Evolutionary conservation across 176 grass and related monocot genomes (phyloP).

Genomic region (Thinopyrum elongatum): DNA sequence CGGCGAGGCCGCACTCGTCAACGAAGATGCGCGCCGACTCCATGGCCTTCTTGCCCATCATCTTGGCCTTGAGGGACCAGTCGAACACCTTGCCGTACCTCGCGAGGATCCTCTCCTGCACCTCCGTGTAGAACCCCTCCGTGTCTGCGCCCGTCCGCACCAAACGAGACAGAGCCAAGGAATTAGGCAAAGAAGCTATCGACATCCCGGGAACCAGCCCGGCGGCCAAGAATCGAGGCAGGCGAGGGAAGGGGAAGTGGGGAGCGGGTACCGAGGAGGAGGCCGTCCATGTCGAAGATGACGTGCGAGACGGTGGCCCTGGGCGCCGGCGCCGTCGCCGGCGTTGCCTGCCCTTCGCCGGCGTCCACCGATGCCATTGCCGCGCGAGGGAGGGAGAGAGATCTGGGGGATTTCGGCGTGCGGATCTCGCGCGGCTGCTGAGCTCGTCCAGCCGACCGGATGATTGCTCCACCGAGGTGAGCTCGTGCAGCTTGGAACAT

Average conservation of each 20-base stretch:
- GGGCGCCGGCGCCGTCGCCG: background rate
- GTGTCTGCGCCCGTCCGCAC: conserved; percentile 49
- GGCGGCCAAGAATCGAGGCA: background rate
- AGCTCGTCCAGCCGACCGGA: background rate
- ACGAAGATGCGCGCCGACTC: conserved; percentile 86
- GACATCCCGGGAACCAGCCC: background rate
- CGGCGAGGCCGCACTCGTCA: conserved; percentile 59
- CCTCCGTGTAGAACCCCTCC: conserved; percentile 90
- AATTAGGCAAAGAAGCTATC: background rate
- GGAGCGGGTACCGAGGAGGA: conserved; percentile 60
- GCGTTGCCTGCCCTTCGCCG: background rate
- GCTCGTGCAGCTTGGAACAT: background rate
- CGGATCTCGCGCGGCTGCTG: background rate
- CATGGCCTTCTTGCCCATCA: conserved; percentile 89
- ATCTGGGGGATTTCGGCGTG: conserved; percentile 14
- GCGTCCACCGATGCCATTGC: conserved; percentile 33
- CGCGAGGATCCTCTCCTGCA: conserved; percentile 88
- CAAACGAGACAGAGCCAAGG: background rate
- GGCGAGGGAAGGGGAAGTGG: background rate
- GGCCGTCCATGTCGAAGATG: conserved; percentile 96
- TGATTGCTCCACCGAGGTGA: background rate
- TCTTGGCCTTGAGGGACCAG: conserved; percentile 94
- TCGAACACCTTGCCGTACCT: conserved; percentile 89
- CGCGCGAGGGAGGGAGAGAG: background rate
- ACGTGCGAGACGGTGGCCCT: conserved; percentile 60